These are phyloP conservation scores for Trichoderma sp. DNA, from an alignment of 2,329 filamentous ascomycete species.

Conservation along the genomic window DNA sequence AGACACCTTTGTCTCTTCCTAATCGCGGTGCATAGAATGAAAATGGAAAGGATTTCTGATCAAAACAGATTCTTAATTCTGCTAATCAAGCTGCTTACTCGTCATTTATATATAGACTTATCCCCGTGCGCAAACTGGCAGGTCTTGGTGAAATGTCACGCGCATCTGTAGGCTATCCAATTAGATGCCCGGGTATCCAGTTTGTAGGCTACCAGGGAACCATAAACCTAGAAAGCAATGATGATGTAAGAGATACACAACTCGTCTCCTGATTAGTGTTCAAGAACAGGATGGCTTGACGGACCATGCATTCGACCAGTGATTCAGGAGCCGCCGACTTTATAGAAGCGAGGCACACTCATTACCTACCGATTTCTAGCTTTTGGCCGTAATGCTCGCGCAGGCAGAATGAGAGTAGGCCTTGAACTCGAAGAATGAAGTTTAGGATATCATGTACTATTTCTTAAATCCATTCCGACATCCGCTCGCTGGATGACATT, in stretches of 20 bases:
- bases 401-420: too few relatives aligned
- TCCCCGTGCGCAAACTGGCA: neutral
- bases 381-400: too few relatives aligned
- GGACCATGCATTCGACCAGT: neutral
- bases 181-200: neutral
- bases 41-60: neutral
- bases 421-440: too few relatives aligned
- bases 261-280: neutral
- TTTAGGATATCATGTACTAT: too few relatives aligned
- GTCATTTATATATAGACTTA: neutral
- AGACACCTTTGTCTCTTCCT: neutral
- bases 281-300: neutral
- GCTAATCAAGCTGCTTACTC: neutral
- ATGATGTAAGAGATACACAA: neutral
- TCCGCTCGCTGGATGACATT: too few relatives aligned
- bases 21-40: neutral
- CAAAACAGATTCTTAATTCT: neutral
- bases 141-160: neutral
- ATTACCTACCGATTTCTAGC: too few relatives aligned
- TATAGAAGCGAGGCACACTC: neutral
- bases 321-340: neutral
- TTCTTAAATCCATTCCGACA: too few relatives aligned
- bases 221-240: neutral
- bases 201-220: neutral
- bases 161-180: neutral